Evolutionary conservation across 75 land plant species (phyloP).

Genomic region (Adiantum capillusveneris): DNA sequence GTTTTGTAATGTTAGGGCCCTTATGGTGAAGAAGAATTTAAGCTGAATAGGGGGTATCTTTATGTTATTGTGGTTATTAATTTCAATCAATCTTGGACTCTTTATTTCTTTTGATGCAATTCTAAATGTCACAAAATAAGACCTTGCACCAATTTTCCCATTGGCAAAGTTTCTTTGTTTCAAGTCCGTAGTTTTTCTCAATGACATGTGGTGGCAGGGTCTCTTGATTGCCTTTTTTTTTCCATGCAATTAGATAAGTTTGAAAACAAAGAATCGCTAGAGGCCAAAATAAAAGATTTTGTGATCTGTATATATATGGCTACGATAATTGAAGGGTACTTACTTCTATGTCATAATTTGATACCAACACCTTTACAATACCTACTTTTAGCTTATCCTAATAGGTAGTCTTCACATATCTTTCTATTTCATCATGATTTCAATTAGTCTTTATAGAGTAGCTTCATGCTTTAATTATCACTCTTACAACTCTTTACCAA

Average conservation of each 20-base stretch:
- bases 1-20: slow-evolving; percentile 49
- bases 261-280: slow-evolving; percentile 44
- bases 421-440: too few species aligned
- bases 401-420: too few species aligned
- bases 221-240: slow-evolving; percentile 59
- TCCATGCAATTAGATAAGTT: slow-evolving; percentile 41
- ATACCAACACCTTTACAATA: too few species aligned
- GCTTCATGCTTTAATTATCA: too few species aligned
- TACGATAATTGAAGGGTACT: too few species aligned
- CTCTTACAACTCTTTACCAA: too few species aligned
- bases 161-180: slow-evolving; percentile 65
- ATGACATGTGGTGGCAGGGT: slow-evolving; percentile 98
- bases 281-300: slow-evolving; percentile 71
- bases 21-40: slow-evolving; percentile 85
- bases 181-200: slow-evolving; percentile 72
- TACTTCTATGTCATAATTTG: too few species aligned
- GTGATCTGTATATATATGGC: slow-evolving; percentile 79
- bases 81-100: slow-evolving; percentile 71
- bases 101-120: slow-evolving; percentile 86
- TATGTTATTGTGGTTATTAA: slow-evolving; percentile 66
- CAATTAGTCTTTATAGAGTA: too few species aligned
- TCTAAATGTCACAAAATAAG: slow-evolving; percentile 71
- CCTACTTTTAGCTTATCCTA: too few species aligned
- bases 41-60: slow-evolving; percentile 79
- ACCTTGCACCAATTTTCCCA: slow-evolving; percentile 64